Conservation (phyloP, 2,329 filamentous ascomycete genomes). For the Chrysosporium queenslandicum region DNA sequence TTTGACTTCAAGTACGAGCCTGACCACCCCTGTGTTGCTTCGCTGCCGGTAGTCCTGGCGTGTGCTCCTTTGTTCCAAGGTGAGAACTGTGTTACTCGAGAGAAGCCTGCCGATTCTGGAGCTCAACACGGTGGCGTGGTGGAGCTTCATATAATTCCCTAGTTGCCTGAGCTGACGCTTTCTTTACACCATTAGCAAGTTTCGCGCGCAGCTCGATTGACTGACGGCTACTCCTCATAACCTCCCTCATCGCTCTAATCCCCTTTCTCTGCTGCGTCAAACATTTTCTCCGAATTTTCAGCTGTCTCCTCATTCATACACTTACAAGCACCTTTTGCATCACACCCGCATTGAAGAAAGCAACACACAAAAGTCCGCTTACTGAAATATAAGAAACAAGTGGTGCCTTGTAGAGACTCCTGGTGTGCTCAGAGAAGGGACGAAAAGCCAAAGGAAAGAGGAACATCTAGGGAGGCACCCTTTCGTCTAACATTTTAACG, state of each 20-base stretch:
- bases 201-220: not conserved
- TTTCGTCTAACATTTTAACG: not conserved
- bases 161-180: not conserved
- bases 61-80: constrained; percentile 3
- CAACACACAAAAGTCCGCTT: not conserved
- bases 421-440: not conserved
- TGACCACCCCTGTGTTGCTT: constrained; percentile 5
- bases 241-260: not conserved
- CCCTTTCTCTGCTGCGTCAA: not conserved
- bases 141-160: not conserved
- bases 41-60: not conserved
- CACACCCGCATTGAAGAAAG: not conserved
- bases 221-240: not conserved
- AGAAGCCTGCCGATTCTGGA: not conserved
- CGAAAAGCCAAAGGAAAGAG: not conserved
- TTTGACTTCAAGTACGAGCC: constrained; percentile 6
- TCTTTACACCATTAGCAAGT: not conserved
- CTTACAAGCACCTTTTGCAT: not conserved
- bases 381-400: not conserved
- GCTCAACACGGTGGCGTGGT: not conserved
- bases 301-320: not conserved
- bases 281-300: not conserved
- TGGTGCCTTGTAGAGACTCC: not conserved
- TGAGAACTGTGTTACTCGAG: constrained; percentile 10
- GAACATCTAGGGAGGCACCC: not conserved